Conservation (phyloP, 192 early-diverging fungal genomes). For the Backusella luteola region DNA sequence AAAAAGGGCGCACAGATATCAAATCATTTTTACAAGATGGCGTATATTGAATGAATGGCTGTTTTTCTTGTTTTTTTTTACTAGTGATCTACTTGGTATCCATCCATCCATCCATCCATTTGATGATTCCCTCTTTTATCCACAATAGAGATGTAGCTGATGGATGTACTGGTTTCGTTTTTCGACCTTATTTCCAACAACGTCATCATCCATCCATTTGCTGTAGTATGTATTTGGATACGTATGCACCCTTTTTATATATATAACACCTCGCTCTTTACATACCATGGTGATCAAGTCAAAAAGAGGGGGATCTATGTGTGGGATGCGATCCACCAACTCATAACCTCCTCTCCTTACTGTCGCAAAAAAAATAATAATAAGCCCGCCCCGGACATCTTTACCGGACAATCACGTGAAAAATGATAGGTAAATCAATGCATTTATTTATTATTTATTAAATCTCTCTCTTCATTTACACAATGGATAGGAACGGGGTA, state of each 20-base stretch:
- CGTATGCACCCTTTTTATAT: background rate
- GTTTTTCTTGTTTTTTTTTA: background rate
- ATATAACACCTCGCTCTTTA: background rate
- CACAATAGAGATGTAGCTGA: too few species aligned
- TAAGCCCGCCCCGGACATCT: background rate
- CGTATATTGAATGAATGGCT: background rate
- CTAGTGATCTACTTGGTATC: background rate
- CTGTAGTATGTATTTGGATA: background rate
- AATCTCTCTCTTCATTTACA: background rate
- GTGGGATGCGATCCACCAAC: background rate
- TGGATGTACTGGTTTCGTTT: background rate
- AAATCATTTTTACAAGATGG: background rate
- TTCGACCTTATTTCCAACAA: background rate
- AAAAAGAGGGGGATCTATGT: slow-evolving; percentile 7
- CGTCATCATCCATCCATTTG: background rate
- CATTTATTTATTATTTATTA: background rate
- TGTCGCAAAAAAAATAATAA: background rate
- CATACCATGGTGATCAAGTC: slow-evolving; percentile 17
- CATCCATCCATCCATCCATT: background rate
- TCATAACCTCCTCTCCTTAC: background rate
- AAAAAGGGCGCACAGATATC: background rate
- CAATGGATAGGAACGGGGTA: background rate
- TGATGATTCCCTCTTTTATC: background rate
- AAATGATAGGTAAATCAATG: too few species aligned
- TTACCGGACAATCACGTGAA: too few species aligned